Conservation (phyloP, 345 rosid species). For the Aegle marmelos region DNA sequence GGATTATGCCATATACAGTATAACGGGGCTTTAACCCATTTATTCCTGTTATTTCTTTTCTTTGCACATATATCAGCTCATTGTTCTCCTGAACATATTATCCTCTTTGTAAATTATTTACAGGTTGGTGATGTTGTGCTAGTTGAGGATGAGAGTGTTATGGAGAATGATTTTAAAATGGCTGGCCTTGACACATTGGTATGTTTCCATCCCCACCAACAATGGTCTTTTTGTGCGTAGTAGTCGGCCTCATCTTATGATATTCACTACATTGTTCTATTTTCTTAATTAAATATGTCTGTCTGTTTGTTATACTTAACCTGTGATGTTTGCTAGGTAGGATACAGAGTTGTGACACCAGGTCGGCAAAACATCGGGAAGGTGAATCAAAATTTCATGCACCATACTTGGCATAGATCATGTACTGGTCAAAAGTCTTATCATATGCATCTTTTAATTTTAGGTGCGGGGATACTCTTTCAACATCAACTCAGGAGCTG, state of each 20-base stretch:
- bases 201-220: slow-evolving; percentile 4
- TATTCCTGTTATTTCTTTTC: background rate
- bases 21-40: background rate
- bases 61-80: background rate
- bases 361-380: slow-evolving; percentile 59
- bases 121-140: slow-evolving; percentile 93
- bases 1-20: background rate
- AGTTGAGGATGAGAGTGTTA: slow-evolving; percentile 57
- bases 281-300: background rate
- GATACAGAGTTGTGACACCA: slow-evolving; percentile 77
- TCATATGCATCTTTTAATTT: background rate
- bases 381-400: slow-evolving; percentile 35
- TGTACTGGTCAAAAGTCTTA: background rate
- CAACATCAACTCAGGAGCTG: slow-evolving; percentile 70
- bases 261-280: background rate
- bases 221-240: background rate
- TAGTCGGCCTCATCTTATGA: background rate
- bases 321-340: slow-evolving; percentile 60
- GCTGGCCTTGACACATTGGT: slow-evolving; percentile 84
- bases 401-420: slow-evolving; percentile 5
- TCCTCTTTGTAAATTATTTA: slow-evolving; percentile 2
- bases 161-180: slow-evolving; percentile 64
- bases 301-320: slow-evolving; percentile 1
- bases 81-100: background rate
- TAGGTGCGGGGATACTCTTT: slow-evolving; percentile 88